Evolutionary conservation across 2,329 filamentous ascomycete genomes (phyloP).

Genomic region (Curvularia hawaiiensis): DNA sequence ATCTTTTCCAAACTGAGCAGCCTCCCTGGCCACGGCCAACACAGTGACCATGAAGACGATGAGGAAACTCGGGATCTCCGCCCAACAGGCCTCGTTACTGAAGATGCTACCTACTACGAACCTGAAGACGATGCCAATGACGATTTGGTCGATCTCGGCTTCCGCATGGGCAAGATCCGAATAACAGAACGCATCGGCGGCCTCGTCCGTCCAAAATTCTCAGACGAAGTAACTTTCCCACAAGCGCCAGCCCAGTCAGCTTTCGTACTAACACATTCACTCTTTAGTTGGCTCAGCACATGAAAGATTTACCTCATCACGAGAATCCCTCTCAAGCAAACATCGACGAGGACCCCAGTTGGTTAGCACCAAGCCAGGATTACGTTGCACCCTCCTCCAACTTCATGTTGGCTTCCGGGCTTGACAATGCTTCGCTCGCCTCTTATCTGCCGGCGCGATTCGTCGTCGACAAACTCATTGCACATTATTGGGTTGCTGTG

Average conservation of each 20-base stretch:
- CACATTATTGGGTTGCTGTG: conserved; percentile 71
- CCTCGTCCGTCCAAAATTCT: conserved; percentile 70
- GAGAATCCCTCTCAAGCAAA: conserved; percentile 16
- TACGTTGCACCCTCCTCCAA: conserved; percentile 72
- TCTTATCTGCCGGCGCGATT: conserved; percentile 65
- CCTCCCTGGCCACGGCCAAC: conserved; percentile 49
- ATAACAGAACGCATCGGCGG: conserved; percentile 78
- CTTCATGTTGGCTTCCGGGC: conserved; percentile 65
- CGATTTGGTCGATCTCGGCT: conserved; percentile 73
- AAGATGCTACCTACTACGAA: conserved; percentile 72
- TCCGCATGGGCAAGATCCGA: conserved; percentile 72
- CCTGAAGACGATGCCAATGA: conserved; percentile 67
- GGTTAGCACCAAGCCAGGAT: conserved; percentile 66
- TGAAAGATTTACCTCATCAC: conserved; percentile 35
- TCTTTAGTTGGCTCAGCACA: conserved; percentile 36
- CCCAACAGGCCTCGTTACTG: conserved; percentile 64
- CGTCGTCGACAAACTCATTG: conserved; percentile 65
- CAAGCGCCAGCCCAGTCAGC: not conserved
- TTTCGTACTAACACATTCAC: conserved; percentile 2
- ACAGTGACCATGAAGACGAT: conserved; percentile 60
- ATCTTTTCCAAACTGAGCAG: conserved; percentile 6
- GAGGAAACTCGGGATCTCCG: conserved; percentile 65
- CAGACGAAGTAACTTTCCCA: conserved; percentile 64
- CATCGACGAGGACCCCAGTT: conserved; percentile 42
- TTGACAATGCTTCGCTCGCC: conserved; percentile 55